These are phyloP conservation scores for Globisporangium uncinulatum DNA, from an alignment of 352 stramenopile species.

Conservation along the genomic window DNA sequence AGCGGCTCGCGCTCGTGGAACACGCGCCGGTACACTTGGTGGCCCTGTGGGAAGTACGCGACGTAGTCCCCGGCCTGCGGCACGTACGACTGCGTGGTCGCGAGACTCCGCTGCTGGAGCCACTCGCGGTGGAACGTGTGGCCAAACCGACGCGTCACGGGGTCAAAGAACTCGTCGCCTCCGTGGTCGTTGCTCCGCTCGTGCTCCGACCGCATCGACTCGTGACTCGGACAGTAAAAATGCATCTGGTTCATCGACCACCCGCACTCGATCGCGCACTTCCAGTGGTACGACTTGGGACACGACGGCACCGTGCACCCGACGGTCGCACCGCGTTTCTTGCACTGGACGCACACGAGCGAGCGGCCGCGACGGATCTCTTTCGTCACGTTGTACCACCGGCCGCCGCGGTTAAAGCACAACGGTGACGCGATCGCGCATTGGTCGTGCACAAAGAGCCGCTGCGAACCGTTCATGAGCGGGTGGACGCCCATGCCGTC, in stretches of 20 bases:
- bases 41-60: conserved; percentile 76
- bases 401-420: conserved; percentile 71
- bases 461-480: conserved; percentile 57
- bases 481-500: conserved; percentile 69
- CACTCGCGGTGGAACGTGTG: conserved; percentile 73
- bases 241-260: conserved; percentile 77
- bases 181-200: conserved; percentile 20
- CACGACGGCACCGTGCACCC: conserved; percentile 63
- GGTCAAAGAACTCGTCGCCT: conserved; percentile 27
- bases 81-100: conserved; percentile 59
- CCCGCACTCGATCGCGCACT: conserved; percentile 62
- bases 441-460: conserved; percentile 84
- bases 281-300: conserved; percentile 78
- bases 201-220: conserved; percentile 24
- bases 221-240: conserved; percentile 74
- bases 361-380: conserved; percentile 76
- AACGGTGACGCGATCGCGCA: conserved; percentile 79
- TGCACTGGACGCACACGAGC: conserved; percentile 59
- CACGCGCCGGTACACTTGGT: conserved; percentile 40
- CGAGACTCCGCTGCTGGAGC: conserved; percentile 53
- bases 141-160: conserved; percentile 55
- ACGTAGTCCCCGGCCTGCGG: conserved; percentile 79
- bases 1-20: conserved; percentile 32
- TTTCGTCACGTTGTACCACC: conserved; percentile 82
- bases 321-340: conserved; percentile 69